These are phyloP conservation scores for Elymus sibiricus DNA, from an alignment of 176 grass and related monocot genomes.

Conservation along the genomic window DNA sequence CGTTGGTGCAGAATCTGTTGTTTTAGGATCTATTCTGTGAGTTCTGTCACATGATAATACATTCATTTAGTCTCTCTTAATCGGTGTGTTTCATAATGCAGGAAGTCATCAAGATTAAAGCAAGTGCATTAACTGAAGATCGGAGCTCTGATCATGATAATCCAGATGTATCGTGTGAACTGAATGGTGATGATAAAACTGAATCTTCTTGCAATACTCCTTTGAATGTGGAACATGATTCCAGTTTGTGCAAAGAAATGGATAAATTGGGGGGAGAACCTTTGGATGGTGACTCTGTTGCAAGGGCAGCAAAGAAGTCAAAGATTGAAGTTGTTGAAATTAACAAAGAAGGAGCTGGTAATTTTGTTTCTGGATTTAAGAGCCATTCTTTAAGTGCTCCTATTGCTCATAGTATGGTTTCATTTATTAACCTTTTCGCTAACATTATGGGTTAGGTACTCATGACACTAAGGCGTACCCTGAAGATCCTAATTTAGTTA, in stretches of 20 bases:
- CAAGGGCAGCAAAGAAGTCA: conserved; percentile 73
- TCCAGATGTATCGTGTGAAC: conserved; percentile 22
- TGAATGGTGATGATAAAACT: conserved; percentile 31
- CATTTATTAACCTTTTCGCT: conserved; percentile 19
- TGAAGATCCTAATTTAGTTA: conserved; percentile 47
- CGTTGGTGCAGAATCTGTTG: not conserved
- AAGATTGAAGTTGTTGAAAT: conserved; percentile 62
- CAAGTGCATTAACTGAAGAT: conserved; percentile 25
- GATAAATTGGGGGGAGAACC: conserved; percentile 32
- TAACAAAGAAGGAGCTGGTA: conserved; percentile 32
- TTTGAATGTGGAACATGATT: conserved; percentile 20
- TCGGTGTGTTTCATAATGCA: conserved; percentile 40
- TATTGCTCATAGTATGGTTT: not conserved
- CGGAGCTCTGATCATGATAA: conserved; percentile 13
- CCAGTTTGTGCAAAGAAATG: conserved; percentile 34
- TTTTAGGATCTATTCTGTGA: not conserved
- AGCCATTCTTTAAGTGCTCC: conserved; percentile 9
- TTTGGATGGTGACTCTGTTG: conserved; percentile 32
- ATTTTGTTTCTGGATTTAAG: conserved; percentile 31
- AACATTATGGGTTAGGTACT: conserved; percentile 40
- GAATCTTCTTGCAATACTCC: conserved; percentile 9
- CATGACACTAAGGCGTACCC: conserved; percentile 8
- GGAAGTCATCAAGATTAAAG: conserved; percentile 49
- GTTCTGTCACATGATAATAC: not conserved
- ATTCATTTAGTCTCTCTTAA: not conserved